phyloP scores from a whole-genome alignment of 2,329 filamentous ascomycete genomes.

The Fusarium pininemorale region DNA sequence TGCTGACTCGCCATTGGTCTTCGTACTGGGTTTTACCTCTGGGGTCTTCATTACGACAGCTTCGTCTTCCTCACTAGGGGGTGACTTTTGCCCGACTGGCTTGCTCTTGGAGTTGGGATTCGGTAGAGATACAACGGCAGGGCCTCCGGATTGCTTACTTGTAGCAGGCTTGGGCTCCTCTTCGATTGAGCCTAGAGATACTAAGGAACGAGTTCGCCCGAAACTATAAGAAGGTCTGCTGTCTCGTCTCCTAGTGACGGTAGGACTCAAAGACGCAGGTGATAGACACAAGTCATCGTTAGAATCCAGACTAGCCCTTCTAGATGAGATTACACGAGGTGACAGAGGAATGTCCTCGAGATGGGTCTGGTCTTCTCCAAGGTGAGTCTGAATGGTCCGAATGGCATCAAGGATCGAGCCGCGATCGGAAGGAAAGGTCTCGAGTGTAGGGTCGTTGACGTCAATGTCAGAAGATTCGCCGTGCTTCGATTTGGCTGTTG shows the following conservation, averaged over 20 bases:
- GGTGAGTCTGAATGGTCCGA: slow-evolving; percentile 56
- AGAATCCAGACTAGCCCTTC: slow-evolving; percentile 50
- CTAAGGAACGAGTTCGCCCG: slow-evolving; percentile 49
- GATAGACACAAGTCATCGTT: slow-evolving; percentile 49
- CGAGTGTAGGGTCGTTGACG: slow-evolving; percentile 58
- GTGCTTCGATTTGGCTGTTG: slow-evolving; percentile 29
- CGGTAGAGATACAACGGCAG: slow-evolving; percentile 33
- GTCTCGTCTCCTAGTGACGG: slow-evolving; percentile 45
- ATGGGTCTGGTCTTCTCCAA: slow-evolving; percentile 51
- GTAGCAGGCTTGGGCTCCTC: slow-evolving; percentile 50
- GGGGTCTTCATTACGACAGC: slow-evolving; percentile 48
- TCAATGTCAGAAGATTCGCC: slow-evolving; percentile 44
- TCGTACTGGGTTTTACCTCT: slow-evolving; percentile 29
- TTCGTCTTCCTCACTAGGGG: slow-evolving; percentile 53
- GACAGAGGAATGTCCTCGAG: slow-evolving; percentile 50
- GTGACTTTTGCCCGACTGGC: slow-evolving; percentile 31
- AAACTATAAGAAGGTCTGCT: slow-evolving; percentile 47
- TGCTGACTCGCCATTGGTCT: slow-evolving; percentile 9
- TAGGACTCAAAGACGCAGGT: slow-evolving; percentile 49
- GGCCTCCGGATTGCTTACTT: slow-evolving; percentile 12
- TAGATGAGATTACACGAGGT: slow-evolving; percentile 48
- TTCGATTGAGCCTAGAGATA: slow-evolving; percentile 57
- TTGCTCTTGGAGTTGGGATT: slow-evolving; percentile 33
- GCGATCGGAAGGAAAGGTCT: slow-evolving; percentile 57
- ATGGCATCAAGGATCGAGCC: slow-evolving; percentile 57